Evolutionary conservation across 805 yeast species (phyloP).

Genomic region (Starmerella floris): DNA sequence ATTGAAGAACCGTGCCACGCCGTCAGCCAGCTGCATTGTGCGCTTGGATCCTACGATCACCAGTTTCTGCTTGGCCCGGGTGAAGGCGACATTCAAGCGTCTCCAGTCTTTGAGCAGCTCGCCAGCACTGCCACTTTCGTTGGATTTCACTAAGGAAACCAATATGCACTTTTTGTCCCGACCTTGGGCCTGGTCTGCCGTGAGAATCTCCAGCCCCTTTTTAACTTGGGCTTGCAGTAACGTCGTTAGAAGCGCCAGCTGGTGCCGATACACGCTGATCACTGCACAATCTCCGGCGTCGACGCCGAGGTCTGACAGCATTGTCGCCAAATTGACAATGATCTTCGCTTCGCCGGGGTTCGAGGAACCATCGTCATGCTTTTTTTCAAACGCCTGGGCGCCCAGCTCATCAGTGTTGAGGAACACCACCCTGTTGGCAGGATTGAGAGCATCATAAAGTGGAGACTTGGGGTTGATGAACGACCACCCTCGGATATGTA

Average conservation of each 20-base stretch:
- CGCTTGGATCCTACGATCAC: constrained; percentile 66
- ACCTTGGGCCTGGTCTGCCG: constrained; percentile 95
- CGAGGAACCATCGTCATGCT: constrained; percentile 52
- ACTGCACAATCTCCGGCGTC: constrained; percentile 48
- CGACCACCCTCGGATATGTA: constrained; percentile 36
- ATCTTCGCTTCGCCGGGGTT: constrained; percentile 62
- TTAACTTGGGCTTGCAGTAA: constrained; percentile 25
- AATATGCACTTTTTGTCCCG: constrained; percentile 86
- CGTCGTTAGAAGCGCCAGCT: constrained; percentile 31
- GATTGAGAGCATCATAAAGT: constrained; percentile 30
- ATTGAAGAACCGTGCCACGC: constrained; percentile 15
- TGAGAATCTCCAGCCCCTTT: constrained; percentile 52
- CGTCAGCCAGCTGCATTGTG: constrained; percentile 24
- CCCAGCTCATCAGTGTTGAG: constrained; percentile 62
- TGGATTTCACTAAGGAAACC: constrained; percentile 79
- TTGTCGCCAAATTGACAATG: constrained; percentile 45
- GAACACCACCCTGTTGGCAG: constrained; percentile 51
- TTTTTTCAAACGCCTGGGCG: constrained; percentile 36
- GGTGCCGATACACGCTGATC: constrained; percentile 81
- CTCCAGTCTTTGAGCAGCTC: constrained; percentile 78
- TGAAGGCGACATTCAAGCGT: constrained; percentile 85
- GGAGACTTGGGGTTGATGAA: constrained; percentile 1
- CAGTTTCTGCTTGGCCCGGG: constrained; percentile 75
- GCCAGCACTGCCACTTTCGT: constrained; percentile 52
- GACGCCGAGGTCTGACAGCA: constrained; percentile 32